These are phyloP conservation scores for Clarireedia paspali DNA, from an alignment of 2,329 filamentous ascomycete genomes.

Conservation along the genomic window DNA sequence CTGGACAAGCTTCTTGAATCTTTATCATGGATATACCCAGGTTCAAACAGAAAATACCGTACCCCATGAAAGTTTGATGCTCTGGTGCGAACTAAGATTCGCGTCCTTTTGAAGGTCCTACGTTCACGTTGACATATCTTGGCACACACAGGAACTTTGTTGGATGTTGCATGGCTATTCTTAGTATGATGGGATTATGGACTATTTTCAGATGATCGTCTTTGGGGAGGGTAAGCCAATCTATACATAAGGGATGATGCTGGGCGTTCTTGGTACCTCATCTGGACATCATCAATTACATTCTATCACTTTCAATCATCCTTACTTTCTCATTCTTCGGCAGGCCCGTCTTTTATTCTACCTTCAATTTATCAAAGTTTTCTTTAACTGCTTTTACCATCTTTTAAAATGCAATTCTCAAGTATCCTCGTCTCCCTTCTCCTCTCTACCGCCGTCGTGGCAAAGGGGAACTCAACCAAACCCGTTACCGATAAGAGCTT, in stretches of 20 bases:
- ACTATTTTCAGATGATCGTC: neutral
- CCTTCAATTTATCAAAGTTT: neutral
- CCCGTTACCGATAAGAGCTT: constrained; percentile 26
- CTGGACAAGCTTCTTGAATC: neutral
- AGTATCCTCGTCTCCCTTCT: constrained; percentile 21
- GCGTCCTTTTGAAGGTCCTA: neutral
- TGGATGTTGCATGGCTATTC: neutral
- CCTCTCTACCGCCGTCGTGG: constrained; percentile 20
- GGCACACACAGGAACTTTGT: neutral
- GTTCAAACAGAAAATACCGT: neutral
- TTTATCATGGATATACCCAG: neutral
- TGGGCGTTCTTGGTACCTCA: neutral
- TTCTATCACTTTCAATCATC: neutral
- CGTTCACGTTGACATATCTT: neutral
- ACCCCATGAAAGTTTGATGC: neutral
- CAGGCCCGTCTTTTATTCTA: neutral
- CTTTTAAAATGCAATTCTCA: constrained; percentile 17
- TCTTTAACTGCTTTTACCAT: neutral
- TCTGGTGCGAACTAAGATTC: neutral
- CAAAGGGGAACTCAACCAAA: constrained; percentile 27
- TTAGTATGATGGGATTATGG: neutral
- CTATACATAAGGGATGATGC: constrained; percentile 3
- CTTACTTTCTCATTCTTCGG: neutral
- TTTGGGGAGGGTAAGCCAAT: neutral
- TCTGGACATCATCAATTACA: constrained; percentile 8